Conservation (phyloP, 495 filamentous ascomycete genomes). For the Terfezia claveryi region DNA sequence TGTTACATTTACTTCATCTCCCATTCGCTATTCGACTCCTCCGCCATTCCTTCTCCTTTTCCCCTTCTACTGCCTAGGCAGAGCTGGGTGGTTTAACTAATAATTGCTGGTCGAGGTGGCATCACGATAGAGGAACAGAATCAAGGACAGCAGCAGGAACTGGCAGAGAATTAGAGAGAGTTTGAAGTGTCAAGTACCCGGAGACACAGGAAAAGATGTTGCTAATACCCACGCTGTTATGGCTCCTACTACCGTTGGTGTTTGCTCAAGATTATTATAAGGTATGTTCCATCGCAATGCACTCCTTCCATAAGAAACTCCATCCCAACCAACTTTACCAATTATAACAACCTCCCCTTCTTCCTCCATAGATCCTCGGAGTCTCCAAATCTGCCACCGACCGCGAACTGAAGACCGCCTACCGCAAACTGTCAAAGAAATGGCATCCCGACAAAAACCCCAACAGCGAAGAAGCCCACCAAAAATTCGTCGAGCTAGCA, state of each 20-base stretch:
- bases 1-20: too few species aligned
- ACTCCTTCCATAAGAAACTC: too few species aligned
- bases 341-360: neutral
- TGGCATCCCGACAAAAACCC: slow-evolving; percentile 98
- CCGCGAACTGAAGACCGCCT: slow-evolving; percentile 87
- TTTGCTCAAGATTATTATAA: slow-evolving; percentile 82
- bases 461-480: slow-evolving; percentile 52
- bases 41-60: too few species aligned
- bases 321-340: neutral
- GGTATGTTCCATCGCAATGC: slow-evolving; percentile 20
- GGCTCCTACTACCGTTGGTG: slow-evolving; percentile 28
- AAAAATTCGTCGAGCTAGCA: slow-evolving; percentile 86
- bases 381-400: slow-evolving; percentile 64
- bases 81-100: too few species aligned
- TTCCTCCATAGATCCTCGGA: slow-evolving; percentile 40
- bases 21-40: too few species aligned
- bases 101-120: too few species aligned
- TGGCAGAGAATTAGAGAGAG: too few species aligned
- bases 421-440: slow-evolving; percentile 80
- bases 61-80: too few species aligned
- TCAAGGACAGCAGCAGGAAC: too few species aligned
- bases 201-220: slow-evolving; percentile 12
- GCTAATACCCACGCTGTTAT: slow-evolving; percentile 18
- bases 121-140: too few species aligned
- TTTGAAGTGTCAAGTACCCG: too few species aligned